phyloP scores from a whole-genome alignment of 192 early-diverging fungal genomes.

The Mycoemilia scoparia region DNA sequence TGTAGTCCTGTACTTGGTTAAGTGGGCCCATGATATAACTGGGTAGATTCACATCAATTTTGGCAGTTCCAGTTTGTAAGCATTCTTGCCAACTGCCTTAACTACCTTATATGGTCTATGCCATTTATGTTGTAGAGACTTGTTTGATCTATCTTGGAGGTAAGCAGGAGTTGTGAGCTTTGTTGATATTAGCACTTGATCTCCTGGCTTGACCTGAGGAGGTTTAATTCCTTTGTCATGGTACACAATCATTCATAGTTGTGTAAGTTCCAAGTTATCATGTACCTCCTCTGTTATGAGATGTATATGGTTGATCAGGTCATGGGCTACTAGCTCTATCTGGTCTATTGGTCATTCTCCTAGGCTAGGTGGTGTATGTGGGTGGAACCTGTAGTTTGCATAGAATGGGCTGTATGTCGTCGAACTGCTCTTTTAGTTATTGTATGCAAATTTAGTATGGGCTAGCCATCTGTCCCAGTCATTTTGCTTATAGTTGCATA shows the following conservation, averaged over 20 bases:
- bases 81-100: background rate
- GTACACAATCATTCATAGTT: background rate
- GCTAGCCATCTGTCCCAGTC: slow-evolving; percentile 3
- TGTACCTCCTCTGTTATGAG: background rate
- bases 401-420: slow-evolving; percentile 2
- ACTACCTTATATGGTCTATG: slow-evolving; percentile 3
- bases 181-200: background rate
- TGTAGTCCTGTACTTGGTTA: slow-evolving; percentile 2
- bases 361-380: background rate
- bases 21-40: background rate
- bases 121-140: background rate
- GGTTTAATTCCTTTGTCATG: background rate
- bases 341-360: too few species aligned
- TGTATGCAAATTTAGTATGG: slow-evolving; percentile 5
- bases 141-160: background rate
- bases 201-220: background rate
- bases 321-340: background rate
- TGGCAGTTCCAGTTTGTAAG: slow-evolving; percentile 1
- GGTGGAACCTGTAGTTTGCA: slow-evolving; percentile 3
- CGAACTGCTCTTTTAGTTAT: background rate
- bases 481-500: slow-evolving; percentile 1
- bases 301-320: background rate
- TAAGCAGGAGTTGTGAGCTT: background rate
- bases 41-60: slow-evolving; percentile 1
- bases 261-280: background rate